phyloP scores from a whole-genome alignment of 148 eudicot genomes.

The Nepenthes mirabilis region DNA sequence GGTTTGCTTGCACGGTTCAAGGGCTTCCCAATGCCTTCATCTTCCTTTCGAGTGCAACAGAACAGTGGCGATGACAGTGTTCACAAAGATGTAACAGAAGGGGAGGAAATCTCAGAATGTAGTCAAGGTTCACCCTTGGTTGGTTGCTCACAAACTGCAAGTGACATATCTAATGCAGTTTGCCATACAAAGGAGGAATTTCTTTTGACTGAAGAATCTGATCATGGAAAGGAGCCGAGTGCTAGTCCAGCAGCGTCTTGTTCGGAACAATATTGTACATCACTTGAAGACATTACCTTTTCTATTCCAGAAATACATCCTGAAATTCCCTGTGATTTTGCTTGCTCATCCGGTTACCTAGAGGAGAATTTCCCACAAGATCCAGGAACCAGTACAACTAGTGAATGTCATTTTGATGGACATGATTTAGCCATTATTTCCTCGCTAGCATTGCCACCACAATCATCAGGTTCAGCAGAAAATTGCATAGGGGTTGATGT shows the following conservation, averaged over 20 bases:
- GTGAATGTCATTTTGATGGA: constrained; percentile 26
- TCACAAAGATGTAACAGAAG: constrained; percentile 39
- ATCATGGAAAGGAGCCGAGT: constrained; percentile 24
- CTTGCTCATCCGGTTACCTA: constrained; percentile 22
- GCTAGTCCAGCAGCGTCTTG: constrained; percentile 26
- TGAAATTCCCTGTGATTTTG: constrained; percentile 38
- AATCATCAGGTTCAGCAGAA: constrained; percentile 33
- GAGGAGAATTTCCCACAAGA: constrained; percentile 32
- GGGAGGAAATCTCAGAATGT: constrained; percentile 60
- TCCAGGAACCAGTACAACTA: constrained; percentile 18
- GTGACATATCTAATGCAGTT: constrained; percentile 30
- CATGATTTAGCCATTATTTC: constrained; percentile 32
- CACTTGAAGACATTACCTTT: constrained; percentile 30
- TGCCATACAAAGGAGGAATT: constrained; percentile 31
- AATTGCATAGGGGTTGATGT: constrained; percentile 14
- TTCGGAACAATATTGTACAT: constrained; percentile 27
- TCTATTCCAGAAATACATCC: constrained; percentile 39
- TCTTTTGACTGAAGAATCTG: constrained; percentile 29
- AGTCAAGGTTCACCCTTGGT: constrained; percentile 51
- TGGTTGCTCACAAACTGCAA: constrained; percentile 46
- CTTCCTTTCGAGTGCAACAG: constrained; percentile 30
- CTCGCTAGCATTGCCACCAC: constrained; percentile 27
- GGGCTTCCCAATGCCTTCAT: constrained; percentile 30
- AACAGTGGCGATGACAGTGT: constrained; percentile 15
- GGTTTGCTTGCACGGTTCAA: constrained; percentile 78